Percentiles rank a stretch among this genome's conserved stretches.
Evolutionary conservation across 306 rosid species (phyloP).

Genomic region (Biancaea sappan): DNA sequence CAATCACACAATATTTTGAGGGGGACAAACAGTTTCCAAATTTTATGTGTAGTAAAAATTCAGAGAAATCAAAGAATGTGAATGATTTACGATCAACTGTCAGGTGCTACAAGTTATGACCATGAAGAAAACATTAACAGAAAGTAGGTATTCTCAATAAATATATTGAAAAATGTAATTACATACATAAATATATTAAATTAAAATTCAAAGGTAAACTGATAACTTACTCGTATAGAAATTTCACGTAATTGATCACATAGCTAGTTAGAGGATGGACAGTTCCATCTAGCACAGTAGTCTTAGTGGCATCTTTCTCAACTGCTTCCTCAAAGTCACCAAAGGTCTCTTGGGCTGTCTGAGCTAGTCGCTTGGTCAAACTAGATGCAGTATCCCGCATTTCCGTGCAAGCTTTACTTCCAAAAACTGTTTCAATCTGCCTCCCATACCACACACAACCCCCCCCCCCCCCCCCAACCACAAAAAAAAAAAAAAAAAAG

Average conservation of each 20-base stretch:
- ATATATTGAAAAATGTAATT: neutral
- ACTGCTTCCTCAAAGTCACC: constrained; percentile 99
- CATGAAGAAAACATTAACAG: neutral
- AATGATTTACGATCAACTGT: neutral
- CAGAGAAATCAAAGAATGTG: neutral
- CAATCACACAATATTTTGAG: neutral
- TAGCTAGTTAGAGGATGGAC: constrained; percentile 98
- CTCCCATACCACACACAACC: constrained; percentile 15
- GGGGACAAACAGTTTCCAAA: neutral
- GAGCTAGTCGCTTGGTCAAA: constrained; percentile 84
- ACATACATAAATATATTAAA: neutral
- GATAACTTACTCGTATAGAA: constrained; percentile 78
- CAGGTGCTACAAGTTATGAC: neutral
- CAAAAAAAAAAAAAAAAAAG: neutral
- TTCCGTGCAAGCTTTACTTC: constrained; percentile 70
- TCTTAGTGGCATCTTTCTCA: constrained; percentile 94
- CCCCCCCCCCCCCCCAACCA: constrained; percentile 3
- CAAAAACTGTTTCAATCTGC: constrained; percentile 73
- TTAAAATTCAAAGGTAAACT: constrained; percentile 17
- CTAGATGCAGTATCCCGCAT: constrained; percentile 78
- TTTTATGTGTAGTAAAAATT: neutral
- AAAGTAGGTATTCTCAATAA: neutral
- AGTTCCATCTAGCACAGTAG: constrained; percentile 92
- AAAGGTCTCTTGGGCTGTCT: constrained; percentile 95
- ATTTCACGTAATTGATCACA: constrained; percentile 92